Evolutionary conservation across 176 grass and related monocot species (phyloP).

Genomic region (Carex cristatella): DNA sequence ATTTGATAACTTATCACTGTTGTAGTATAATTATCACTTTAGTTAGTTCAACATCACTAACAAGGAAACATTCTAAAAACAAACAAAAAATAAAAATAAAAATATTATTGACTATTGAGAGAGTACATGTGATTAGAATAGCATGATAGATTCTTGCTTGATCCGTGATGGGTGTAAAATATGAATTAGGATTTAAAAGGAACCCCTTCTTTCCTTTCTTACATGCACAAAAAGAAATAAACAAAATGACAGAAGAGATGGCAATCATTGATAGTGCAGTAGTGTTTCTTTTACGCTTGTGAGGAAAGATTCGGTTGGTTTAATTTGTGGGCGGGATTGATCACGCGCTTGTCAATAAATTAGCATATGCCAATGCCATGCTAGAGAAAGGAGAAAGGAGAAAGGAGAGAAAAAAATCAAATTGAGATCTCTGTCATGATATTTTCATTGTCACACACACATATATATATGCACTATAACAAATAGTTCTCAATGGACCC

Average conservation of each 20-base stretch:
- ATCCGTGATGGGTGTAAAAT: constrained; percentile 1
- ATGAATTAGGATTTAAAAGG: background rate
- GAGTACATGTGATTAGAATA: background rate
- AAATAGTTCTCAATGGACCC: constrained; percentile 7
- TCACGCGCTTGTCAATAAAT: background rate
- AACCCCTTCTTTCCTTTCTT: background rate
- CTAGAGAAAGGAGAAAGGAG: background rate
- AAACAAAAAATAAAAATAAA: background rate
- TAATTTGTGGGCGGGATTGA: constrained; percentile 6
- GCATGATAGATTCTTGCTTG: background rate
- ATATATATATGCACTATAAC: background rate
- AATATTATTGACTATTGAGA: background rate
- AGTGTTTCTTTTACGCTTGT: background rate
- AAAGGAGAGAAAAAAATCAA: background rate
- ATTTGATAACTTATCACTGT: too few species aligned
- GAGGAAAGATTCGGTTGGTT: background rate
- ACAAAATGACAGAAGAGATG: background rate
- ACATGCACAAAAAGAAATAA: background rate
- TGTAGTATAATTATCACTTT: too few species aligned
- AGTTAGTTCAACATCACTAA: too few species aligned
- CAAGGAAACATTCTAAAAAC: background rate
- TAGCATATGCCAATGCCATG: background rate
- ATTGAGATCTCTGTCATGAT: background rate
- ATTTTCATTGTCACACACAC: background rate
- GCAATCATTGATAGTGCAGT: constrained; percentile 5